These are phyloP conservation scores for Conticribra weissflogii DNA, from an alignment of 108 stramenopile species.

Conservation along the genomic window DNA sequence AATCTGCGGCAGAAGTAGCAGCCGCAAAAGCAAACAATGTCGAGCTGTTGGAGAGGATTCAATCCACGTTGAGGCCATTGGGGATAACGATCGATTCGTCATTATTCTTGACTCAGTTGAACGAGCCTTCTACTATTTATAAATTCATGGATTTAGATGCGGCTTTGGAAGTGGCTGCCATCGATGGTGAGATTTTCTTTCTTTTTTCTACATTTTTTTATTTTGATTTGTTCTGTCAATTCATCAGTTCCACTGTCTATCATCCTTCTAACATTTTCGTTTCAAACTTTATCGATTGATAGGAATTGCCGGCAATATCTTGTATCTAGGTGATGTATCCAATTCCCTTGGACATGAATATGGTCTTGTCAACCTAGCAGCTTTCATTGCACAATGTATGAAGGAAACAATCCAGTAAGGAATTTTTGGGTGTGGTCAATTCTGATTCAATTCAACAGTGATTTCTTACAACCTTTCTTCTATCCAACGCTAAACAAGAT, in stretches of 20 bases:
- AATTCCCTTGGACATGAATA: not conserved
- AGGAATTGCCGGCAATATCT: not conserved
- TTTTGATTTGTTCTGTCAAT: not conserved
- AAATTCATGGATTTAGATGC: slow-evolving; percentile 7
- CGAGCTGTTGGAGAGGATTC: not conserved
- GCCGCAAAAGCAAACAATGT: too few species aligned
- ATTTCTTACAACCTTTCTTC: too few species aligned
- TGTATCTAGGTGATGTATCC: not conserved
- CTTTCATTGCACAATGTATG: slow-evolving; percentile 35
- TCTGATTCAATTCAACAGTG: too few species aligned
- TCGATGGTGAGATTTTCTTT: not conserved
- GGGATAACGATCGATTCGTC: not conserved
- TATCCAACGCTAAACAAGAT: too few species aligned
- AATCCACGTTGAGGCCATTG: slow-evolving; percentile 6
- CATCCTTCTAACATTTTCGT: too few species aligned
- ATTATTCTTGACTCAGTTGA: slow-evolving; percentile 13
- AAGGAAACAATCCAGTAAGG: slow-evolving; percentile 40
- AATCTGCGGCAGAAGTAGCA: too few species aligned
- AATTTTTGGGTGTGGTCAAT: too few species aligned
- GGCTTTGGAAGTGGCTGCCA: slow-evolving; percentile 4
- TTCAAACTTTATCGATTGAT: too few species aligned
- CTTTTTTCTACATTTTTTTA: not conserved
- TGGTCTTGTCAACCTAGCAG: slow-evolving; percentile 20
- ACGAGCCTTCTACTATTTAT: slow-evolving; percentile 11
- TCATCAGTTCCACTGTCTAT: too few species aligned